Evolutionary conservation across 2,329 filamentous ascomycete genomes (phyloP).

Genomic region (Colletotrichum somersetense): DNA sequence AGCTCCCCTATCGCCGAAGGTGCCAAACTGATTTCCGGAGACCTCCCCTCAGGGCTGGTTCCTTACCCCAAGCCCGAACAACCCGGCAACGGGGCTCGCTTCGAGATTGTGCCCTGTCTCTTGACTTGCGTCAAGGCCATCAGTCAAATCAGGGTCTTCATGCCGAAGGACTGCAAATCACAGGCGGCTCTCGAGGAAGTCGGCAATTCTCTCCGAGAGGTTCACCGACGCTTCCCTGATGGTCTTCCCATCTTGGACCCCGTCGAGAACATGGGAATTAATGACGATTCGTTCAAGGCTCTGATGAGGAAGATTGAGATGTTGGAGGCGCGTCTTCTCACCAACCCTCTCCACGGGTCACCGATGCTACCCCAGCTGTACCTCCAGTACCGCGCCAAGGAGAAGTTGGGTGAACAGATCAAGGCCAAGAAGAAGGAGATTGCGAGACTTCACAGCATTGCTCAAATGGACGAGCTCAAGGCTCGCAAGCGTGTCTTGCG

Average conservation of each 20-base stretch:
- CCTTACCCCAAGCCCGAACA: conserved; percentile 73
- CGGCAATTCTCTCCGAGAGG: conserved; percentile 80
- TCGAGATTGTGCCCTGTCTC: conserved; percentile 88
- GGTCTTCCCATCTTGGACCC: conserved; percentile 91
- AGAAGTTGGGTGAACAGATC: conserved; percentile 80
- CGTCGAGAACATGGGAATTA: conserved; percentile 96
- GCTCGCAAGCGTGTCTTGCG: conserved; percentile 94
- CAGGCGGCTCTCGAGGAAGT: conserved; percentile 75
- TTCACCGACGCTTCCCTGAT: conserved; percentile 90
- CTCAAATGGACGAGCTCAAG: conserved; percentile 96
- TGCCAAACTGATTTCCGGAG: conserved; percentile 49
- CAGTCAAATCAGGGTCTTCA: conserved; percentile 84
- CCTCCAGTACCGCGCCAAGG: conserved; percentile 87
- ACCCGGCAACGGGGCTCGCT: conserved; percentile 60
- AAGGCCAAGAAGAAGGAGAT: conserved; percentile 92
- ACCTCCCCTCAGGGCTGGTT: conserved; percentile 75
- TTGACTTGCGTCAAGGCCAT: conserved; percentile 88
- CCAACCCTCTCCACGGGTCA: conserved; percentile 92
- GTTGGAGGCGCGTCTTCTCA: conserved; percentile 87
- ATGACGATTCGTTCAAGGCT: conserved; percentile 92
- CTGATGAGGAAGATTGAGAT: conserved; percentile 96
- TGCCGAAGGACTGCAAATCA: conserved; percentile 81
- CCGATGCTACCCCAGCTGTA: conserved; percentile 87
- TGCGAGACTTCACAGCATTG: conserved; percentile 83
- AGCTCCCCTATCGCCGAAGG: conserved; percentile 59